Base-by-base conservation (phyloP, 257 asterid species). In the Echites panduratus region DNA sequence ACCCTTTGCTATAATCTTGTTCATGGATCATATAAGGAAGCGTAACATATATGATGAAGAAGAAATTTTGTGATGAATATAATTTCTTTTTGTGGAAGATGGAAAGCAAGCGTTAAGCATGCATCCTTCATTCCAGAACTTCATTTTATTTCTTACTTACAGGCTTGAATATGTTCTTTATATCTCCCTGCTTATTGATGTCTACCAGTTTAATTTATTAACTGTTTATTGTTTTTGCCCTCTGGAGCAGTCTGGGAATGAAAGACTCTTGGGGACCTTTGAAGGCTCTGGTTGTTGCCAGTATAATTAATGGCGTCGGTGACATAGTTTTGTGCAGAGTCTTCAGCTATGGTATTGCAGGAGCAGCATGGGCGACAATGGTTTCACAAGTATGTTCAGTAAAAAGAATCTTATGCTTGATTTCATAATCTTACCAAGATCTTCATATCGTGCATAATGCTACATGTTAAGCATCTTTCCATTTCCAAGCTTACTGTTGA, bases 331-430 rank as follows among this genome's bases (percentile, higher is more conserved):
- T 94, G 52, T 91, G 98, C 82, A 88, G 92, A 89, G 83, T 80
- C 83, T 80, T 91, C 54, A 88, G 85, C 52, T 94, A 84, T 80
- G 99, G 99, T 73, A 94, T 94, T 81, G 99, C 98, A 73, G 98
- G 98, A 84, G 99, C 99, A 61, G 99, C 99, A 79, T 94, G 99
- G 99, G 99, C 99, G 72, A 94, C 99, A 71, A 88, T 91, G 97
- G 95, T 77, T 62, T 91, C 99, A 64, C 98, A 94, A 88, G 99
- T 94, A 75, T 44, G 85, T 70, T 3, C 57, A 52, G 38, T 17
- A 40, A 62, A 62, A 32, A 9, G 35, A 32, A 6, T 35, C 69
- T 64, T 10, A 4, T 53, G 22, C 27, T 64, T 57, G 63, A 53
- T 54, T 64, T 45, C 73, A 62, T 45, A 47, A 41, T 76, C 64